A percentile compares a stretch with the other conserved stretches of the same genome.
Conservation (phyloP, 2,329 filamentous ascomycete genomes). For the Didymella lethalis region DNA sequence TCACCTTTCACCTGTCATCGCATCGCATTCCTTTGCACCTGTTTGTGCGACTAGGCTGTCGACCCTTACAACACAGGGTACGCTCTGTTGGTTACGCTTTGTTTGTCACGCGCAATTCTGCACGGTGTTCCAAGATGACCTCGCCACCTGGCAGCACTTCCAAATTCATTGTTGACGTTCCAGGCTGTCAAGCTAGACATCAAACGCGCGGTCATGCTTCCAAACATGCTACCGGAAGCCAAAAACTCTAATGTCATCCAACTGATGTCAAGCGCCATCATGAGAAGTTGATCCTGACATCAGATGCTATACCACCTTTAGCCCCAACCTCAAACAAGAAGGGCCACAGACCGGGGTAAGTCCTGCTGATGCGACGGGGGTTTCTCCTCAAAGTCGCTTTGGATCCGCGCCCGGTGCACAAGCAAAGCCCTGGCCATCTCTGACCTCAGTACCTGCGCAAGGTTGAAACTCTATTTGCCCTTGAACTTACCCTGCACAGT, state of each 20-base stretch:
- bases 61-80: slow-evolving; percentile 3
- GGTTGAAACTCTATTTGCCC: slow-evolving; percentile 6
- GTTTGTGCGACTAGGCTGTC: slow-evolving; percentile 7
- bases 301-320: slow-evolving; percentile 7
- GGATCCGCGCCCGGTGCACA: slow-evolving; percentile 8
- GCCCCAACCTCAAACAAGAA: neutral
- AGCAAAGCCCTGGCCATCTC: slow-evolving; percentile 5
- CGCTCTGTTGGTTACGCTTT: slow-evolving; percentile 6
- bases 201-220: neutral
- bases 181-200: neutral
- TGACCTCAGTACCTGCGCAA: slow-evolving; percentile 12
- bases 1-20: slow-evolving; percentile 3
- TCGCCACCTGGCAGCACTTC: slow-evolving; percentile 2
- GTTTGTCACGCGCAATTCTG: slow-evolving; percentile 16
- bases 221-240: neutral
- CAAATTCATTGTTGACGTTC: slow-evolving; percentile 5
- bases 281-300: slow-evolving; percentile 9
- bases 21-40: slow-evolving; percentile 12
- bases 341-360: neutral
- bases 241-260: slow-evolving; percentile 8
- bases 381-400: slow-evolving; percentile 1
- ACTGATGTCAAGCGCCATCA: slow-evolving; percentile 15
- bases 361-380: slow-evolving; percentile 3
- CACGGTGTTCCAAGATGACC: slow-evolving; percentile 9
- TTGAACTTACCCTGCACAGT: neutral